Conservation (phyloP, 192 early-diverging fungal species). For the Linnemannia elongata region DNA sequence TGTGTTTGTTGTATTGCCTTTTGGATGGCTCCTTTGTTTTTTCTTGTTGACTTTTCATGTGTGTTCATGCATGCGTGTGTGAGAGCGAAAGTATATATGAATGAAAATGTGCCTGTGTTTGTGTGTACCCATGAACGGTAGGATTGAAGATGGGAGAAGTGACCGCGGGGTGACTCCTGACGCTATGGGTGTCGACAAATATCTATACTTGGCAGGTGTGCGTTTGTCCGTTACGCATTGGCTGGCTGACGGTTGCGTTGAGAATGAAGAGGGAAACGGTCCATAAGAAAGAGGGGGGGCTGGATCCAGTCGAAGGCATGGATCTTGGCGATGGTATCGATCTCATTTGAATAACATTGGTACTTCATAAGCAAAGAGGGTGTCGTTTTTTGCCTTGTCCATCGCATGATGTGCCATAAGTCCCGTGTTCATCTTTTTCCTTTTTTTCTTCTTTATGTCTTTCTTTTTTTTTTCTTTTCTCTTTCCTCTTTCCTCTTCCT, state of each 20-base stretch:
- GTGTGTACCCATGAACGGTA: background rate
- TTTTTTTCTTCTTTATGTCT: background rate
- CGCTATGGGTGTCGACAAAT: background rate
- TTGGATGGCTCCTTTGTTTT: background rate
- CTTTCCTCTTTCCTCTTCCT: background rate
- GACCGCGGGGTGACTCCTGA: background rate
- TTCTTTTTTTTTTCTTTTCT: background rate
- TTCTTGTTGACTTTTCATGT: background rate
- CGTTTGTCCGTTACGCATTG: background rate
- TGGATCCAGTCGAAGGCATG: too few species aligned
- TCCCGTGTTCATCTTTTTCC: background rate
- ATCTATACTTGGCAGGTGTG: background rate
- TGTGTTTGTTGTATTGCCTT: background rate
- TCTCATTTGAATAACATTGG: too few species aligned
- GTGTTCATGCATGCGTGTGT: background rate
- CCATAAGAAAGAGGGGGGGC: too few species aligned
- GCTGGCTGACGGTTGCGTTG: background rate
- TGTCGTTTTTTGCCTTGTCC: background rate
- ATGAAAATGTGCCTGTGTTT: background rate
- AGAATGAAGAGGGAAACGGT: background rate
- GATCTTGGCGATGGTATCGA: too few species aligned
- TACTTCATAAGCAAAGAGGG: too few species aligned
- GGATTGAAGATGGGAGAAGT: background rate
- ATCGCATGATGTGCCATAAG: background rate
- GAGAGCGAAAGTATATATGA: background rate